Percentiles rank a stretch among this genome's conserved stretches.
phyloP scores from a whole-genome alignment of 208 protist species.

The Naegleria gruberi region DNA sequence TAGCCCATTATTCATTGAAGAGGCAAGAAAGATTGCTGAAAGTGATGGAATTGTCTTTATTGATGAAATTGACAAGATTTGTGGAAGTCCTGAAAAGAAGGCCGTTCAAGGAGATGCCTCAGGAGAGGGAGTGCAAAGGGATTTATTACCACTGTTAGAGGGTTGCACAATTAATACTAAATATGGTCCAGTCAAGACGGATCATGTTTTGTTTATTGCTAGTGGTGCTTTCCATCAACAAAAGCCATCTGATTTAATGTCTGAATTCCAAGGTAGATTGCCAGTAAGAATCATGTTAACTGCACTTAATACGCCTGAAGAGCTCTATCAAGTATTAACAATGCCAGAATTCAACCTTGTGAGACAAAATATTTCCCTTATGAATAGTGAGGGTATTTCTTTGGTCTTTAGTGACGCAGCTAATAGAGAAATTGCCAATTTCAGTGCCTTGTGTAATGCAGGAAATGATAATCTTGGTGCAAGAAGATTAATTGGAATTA shows the following conservation, averaged over 20 bases:
- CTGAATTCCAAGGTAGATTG: conserved; percentile 88
- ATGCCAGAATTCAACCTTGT: conserved; percentile 90
- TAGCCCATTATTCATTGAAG: conserved; percentile 71
- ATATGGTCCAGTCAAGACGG: conserved; percentile 90
- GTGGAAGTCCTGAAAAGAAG: conserved; percentile 41
- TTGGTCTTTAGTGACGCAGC: conserved; percentile 82
- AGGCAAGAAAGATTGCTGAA: conserved; percentile 82
- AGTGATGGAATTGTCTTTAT: conserved; percentile 96
- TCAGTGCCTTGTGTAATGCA: conserved; percentile 76
- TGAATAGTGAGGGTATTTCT: conserved; percentile 87
- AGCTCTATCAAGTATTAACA: conserved; percentile 88
- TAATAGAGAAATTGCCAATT: conserved; percentile 69
- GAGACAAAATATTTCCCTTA: conserved; percentile 71
- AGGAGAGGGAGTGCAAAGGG: conserved; percentile 93
- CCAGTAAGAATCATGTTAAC: conserved; percentile 92
- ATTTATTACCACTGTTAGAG: conserved; percentile 93
- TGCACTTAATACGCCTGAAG: conserved; percentile 69
- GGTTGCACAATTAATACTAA: conserved; percentile 90
- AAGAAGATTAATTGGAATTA: conserved; percentile 84
- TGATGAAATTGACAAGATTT: conserved; percentile 98
- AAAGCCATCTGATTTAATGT: conserved; percentile 83
- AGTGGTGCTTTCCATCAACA: conserved; percentile 92
- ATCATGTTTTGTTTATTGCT: conserved; percentile 95
- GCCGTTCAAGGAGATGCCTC: conserved; percentile 55
- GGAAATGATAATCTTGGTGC: conserved; percentile 93